Evolutionary conservation across 1,284 basidiomycete genomes (phyloP).

Genomic region (Coriolopsis trogii): DNA sequence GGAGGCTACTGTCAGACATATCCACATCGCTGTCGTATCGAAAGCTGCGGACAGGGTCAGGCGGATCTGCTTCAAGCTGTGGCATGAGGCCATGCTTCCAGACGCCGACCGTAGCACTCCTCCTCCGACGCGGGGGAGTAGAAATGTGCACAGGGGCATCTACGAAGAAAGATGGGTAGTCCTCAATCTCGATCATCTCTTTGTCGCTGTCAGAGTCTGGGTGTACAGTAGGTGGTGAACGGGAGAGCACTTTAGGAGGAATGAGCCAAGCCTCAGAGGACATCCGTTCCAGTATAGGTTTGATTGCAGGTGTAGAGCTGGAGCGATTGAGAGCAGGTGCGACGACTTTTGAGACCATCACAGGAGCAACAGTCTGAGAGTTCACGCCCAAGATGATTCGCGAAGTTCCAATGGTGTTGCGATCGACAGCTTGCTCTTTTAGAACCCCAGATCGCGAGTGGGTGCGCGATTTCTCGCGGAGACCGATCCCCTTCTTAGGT

Average conservation of each 20-base stretch:
- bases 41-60: slow-evolving; percentile 15
- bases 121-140: slow-evolving; percentile 33
- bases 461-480: slow-evolving; percentile 37
- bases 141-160: slow-evolving; percentile 34
- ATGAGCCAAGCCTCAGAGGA: slow-evolving; percentile 35
- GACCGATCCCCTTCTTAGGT: slow-evolving; percentile 21
- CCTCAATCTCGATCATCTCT: slow-evolving; percentile 25
- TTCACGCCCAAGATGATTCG: not conserved
- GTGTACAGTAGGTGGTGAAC: slow-evolving; percentile 18
- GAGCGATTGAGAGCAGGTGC: slow-evolving; percentile 27
- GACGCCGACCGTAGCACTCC: slow-evolving; percentile 21
- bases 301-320: slow-evolving; percentile 29
- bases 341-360: slow-evolving; percentile 3
- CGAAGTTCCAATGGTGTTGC: slow-evolving; percentile 1
- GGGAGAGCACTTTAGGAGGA: slow-evolving; percentile 32
- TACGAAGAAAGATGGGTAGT: slow-evolving; percentile 34
- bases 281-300: slow-evolving; percentile 25
- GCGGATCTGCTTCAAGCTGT: slow-evolving; percentile 22
- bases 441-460: slow-evolving; percentile 33
- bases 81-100: slow-evolving; percentile 23
- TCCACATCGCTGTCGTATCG: slow-evolving; percentile 25
- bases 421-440: slow-evolving; percentile 13
- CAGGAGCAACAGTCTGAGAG: not conserved
- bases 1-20: slow-evolving; percentile 23
- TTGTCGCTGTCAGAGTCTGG: slow-evolving; percentile 5